Conservation (phyloP, 495 filamentous ascomycete species). For the Staphylotrichum tortipilum region DNA sequence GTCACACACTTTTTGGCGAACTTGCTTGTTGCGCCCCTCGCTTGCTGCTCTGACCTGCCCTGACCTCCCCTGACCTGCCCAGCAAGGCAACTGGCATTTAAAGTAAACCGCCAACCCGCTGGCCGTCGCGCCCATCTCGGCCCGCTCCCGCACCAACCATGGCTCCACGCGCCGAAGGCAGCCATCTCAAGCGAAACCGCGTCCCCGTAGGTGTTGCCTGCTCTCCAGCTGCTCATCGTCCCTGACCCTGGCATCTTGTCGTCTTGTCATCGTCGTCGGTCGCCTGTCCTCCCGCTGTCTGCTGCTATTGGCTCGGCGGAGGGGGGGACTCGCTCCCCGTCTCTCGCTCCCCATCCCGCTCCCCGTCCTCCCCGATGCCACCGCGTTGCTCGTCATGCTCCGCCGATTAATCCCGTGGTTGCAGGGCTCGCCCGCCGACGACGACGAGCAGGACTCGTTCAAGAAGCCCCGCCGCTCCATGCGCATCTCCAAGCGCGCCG, state of each 20-base stretch:
- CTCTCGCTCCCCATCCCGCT: no score
- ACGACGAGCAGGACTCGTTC: conserved; percentile 38
- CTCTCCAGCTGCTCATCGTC: conserved; percentile 1
- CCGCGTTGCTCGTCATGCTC: conserved; percentile 21
- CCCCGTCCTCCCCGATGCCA: conserved; percentile 5
- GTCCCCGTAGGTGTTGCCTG: conserved; percentile 24
- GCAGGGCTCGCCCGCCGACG: conserved; percentile 39
- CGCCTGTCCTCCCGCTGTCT: no score
- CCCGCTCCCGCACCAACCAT: conserved; percentile 30
- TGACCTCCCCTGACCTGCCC: no score
- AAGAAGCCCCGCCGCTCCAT: conserved; percentile 64
- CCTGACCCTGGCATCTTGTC: no score
- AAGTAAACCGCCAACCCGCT: no score
- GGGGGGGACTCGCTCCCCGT: no score
- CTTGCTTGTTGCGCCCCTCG: conserved; percentile 6
- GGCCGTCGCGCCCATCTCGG: conserved; percentile 4
- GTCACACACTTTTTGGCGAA: neutral
- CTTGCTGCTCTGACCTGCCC: no score
- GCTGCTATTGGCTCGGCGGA: no score
- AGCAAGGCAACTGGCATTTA: no score
- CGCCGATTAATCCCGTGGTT: conserved; percentile 23
- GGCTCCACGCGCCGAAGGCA: conserved; percentile 47
- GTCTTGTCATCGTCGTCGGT: no score
- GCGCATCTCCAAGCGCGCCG: conserved; percentile 43
- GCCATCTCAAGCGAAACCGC: conserved; percentile 47